Conservation (phyloP, 371 early-diverging fungal species). For the Rhizopus stolonifer region DNA sequence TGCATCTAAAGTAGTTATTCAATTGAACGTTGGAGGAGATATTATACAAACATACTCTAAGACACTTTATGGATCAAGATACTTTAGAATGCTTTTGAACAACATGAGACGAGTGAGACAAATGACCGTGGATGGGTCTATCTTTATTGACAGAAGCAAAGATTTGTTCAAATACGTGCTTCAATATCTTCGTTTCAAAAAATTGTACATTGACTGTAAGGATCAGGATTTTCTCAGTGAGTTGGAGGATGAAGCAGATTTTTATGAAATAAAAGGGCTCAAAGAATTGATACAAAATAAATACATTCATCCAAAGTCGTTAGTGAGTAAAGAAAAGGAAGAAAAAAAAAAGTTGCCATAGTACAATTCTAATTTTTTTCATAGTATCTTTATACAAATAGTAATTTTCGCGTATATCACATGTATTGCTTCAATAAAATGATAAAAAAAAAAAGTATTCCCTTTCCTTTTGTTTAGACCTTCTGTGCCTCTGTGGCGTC, state of each 20-base stretch:
- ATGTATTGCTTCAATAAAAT: too few species aligned
- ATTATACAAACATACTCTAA: background rate
- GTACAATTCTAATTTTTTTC: too few species aligned
- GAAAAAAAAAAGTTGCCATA: too few species aligned
- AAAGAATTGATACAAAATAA: too few species aligned
- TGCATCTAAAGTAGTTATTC: too few species aligned
- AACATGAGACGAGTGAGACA: background rate
- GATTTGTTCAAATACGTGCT: background rate
- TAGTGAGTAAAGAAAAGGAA: too few species aligned
- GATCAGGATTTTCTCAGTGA: background rate
- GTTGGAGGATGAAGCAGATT: background rate
- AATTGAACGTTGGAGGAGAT: background rate
- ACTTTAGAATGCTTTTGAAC: background rate
- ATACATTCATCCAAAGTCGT: too few species aligned
- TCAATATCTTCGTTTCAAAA: background rate
- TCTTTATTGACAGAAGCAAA: background rate
- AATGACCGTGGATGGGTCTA: background rate
- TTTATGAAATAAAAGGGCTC: background rate
- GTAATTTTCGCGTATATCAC: too few species aligned
- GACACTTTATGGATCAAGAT: background rate
- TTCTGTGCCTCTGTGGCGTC: too few species aligned
- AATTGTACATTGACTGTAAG: background rate
- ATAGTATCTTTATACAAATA: too few species aligned
- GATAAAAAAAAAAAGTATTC: too few species aligned
- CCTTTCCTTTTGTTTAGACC: too few species aligned